These are phyloP conservation scores for Pseudonitzschia pungens DNA, from an alignment of 108 stramenopile genomes.

Conservation along the genomic window DNA sequence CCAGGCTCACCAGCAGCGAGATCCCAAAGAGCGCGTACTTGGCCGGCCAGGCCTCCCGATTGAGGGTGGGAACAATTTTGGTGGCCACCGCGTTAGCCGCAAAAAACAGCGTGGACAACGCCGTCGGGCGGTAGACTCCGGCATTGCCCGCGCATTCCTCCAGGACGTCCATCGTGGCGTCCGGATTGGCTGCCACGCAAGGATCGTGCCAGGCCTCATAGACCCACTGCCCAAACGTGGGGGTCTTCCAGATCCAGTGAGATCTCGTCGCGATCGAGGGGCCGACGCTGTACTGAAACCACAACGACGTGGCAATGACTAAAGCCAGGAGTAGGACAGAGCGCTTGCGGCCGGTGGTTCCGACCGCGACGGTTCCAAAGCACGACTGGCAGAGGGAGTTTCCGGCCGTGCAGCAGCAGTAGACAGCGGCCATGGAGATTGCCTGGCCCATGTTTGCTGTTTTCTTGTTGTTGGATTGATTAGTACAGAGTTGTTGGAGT, in stretches of 20 bases:
- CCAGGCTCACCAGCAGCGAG: constrained; percentile 35
- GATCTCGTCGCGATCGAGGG: constrained; percentile 54
- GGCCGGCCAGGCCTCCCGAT: constrained; percentile 77
- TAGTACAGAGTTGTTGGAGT: too few species aligned
- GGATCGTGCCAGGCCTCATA: constrained; percentile 63
- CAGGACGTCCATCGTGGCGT: constrained; percentile 23
- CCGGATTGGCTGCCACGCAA: constrained; percentile 50
- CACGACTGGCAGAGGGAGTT: constrained; percentile 71
- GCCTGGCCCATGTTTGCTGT: constrained; percentile 31
- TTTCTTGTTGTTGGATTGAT: not conserved
- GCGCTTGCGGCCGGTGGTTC: constrained; percentile 78
- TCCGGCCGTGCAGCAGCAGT: constrained; percentile 65
- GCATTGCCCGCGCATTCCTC: constrained; percentile 75
- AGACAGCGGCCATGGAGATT: constrained; percentile 56
- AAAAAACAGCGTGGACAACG: constrained; percentile 66
- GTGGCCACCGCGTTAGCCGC: constrained; percentile 56
- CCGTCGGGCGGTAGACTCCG: constrained; percentile 82
- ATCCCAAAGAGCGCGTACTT: constrained; percentile 74
- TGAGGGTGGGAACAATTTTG: constrained; percentile 44
- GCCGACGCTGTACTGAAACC: constrained; percentile 77
- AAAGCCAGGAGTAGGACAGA: constrained; percentile 68
- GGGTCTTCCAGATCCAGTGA: constrained; percentile 62
- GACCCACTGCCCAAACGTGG: constrained; percentile 49
- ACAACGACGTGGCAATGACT: constrained; percentile 56
- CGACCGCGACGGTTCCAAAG: constrained; percentile 53